Evolutionary conservation across 2,329 filamentous ascomycete species (phyloP), one percentile per base, ranked within the genome.

Genomic region (Sporothrix humicola): DNA sequence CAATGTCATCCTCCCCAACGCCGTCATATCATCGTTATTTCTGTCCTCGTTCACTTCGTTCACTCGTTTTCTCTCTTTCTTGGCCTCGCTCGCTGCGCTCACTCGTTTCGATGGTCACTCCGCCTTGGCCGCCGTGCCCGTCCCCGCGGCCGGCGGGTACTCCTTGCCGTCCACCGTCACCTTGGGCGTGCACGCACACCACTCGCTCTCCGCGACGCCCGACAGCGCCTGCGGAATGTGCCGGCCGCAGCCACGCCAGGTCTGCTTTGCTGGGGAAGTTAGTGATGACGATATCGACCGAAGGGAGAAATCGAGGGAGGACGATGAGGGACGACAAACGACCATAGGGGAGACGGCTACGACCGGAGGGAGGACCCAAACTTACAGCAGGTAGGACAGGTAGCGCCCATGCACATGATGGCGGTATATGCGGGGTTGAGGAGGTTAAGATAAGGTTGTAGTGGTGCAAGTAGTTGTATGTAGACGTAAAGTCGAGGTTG

Each of bases 221-320:
- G 79, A 76, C 61, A 87, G 81, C n/a, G 84, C 85, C 15, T 81
- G 78, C 9, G 83, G 80, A 73, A 87, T 82, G 77, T 87, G 85
- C 72, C 75, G 81, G 69, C 85, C 85, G 79, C 85, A 87, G 75
- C 85, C 85, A 74, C 84, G 83, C 85, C 85, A 87, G 37, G 84
- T 79, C 76, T 83, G 82, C 78, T 85, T 86, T 42, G 83, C 85
- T 87, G 73, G n/a, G 48, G 9, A 12, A 26, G 42, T 17, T 7
- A 65, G 37, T 7, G 77, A 73, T 66, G 76, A 50, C 48, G 13
- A 50, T 15, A 50, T 23, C 23, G 12, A 58, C 54, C 54, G 3
- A 48, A 75, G 77, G 74, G 76, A 78, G 9, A 26, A 1, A 26
- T 26, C 23, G 23, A 26, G 23, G 23, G 23, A 26, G 74, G 75